Conservation (phyloP, 2,329 filamentous ascomycete genomes). For the Penicillium sp. region DNA sequence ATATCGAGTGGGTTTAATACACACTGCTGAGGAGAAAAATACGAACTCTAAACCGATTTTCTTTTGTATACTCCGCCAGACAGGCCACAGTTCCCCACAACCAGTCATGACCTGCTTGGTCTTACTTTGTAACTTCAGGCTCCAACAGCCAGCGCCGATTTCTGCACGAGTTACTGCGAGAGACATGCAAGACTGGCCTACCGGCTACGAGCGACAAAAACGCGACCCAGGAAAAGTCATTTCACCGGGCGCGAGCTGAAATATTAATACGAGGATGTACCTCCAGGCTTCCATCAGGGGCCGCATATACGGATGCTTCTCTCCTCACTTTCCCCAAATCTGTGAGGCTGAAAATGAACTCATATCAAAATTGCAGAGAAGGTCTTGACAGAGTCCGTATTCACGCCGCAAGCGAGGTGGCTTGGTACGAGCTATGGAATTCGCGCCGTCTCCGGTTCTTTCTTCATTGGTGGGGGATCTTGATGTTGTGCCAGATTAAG, state of each 20-base stretch:
- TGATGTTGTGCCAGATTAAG: background rate
- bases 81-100: background rate
- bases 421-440: background rate
- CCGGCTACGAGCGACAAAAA: background rate
- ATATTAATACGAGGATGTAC: background rate
- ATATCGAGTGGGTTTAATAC: background rate
- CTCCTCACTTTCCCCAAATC: background rate
- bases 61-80: background rate
- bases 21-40: background rate
- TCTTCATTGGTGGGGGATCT: background rate
- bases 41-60: background rate
- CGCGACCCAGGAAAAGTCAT: background rate
- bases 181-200: background rate
- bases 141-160: background rate
- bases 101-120: background rate
- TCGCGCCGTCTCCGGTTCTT: background rate
- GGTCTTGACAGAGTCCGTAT: background rate
- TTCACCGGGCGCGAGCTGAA: background rate
- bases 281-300: background rate
- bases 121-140: background rate
- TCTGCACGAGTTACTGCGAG: background rate
- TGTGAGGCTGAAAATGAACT: constrained; percentile 15
- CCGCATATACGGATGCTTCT: constrained; percentile 4
- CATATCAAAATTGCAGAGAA: constrained; percentile 1
- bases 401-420: background rate